These are phyloP conservation scores for Cryphonectria radicalis DNA, from an alignment of 2,329 filamentous ascomycete species.

Conservation along the genomic window DNA sequence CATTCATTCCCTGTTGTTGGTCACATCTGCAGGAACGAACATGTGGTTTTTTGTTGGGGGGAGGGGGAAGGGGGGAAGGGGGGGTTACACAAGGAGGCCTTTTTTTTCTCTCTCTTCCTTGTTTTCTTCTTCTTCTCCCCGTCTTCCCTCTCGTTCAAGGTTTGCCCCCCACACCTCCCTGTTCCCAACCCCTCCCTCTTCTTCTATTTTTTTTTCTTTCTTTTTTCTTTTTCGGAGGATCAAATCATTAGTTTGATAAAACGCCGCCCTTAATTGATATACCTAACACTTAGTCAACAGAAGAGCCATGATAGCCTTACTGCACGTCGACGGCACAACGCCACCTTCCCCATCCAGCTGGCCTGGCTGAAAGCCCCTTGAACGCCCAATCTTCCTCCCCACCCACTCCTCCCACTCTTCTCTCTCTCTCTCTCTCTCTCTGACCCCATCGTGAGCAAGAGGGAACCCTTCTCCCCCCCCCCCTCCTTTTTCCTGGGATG, in stretches of 20 bases:
- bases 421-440: not conserved
- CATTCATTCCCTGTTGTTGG: not conserved
- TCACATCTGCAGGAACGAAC: not conserved
- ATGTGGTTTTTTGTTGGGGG: not conserved
- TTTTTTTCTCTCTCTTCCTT: not conserved
- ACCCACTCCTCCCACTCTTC: not conserved
- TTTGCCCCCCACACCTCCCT: too few relatives aligned
- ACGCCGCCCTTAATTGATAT: not conserved
- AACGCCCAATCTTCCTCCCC: not conserved
- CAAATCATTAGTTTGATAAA: not conserved
- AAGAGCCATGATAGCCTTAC: not conserved
- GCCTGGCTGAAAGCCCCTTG: not conserved
- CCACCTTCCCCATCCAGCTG: conserved; percentile 2
- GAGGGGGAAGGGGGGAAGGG: too few relatives aligned
- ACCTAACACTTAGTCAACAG: not conserved
- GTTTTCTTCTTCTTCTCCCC: too few relatives aligned
- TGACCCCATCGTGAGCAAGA: not conserved
- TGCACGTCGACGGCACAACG: not conserved
- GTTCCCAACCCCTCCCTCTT: not conserved
- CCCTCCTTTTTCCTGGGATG: not conserved
- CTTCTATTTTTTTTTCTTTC: not conserved
- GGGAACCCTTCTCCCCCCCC: too few relatives aligned
- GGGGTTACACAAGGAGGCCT: too few relatives aligned
- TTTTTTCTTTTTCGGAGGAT: too few relatives aligned
- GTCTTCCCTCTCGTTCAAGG: too few relatives aligned